These are phyloP conservation scores for Candida endomychidarum DNA, from an alignment of 805 yeast species.

Conservation along the genomic window DNA sequence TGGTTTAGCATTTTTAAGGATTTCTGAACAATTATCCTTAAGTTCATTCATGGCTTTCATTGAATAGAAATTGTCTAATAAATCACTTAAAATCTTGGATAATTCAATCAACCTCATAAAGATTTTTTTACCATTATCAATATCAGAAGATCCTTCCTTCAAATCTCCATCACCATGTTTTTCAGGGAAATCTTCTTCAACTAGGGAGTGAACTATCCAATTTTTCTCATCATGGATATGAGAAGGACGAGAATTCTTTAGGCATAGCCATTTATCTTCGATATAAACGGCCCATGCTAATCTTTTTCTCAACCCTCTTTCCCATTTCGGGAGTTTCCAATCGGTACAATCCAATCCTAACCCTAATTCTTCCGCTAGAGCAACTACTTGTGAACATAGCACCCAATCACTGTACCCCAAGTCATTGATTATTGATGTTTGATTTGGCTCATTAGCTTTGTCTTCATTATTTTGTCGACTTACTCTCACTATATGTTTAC, in stretches of 20 bases:
- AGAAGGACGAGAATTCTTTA: slow-evolving; percentile 81
- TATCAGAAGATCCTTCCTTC: slow-evolving; percentile 64
- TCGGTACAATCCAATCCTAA: slow-evolving; percentile 84
- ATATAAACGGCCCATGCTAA: slow-evolving; percentile 95
- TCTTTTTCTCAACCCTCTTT: slow-evolving; percentile 80
- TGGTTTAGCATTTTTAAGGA: slow-evolving; percentile 78
- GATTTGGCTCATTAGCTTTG: slow-evolving; percentile 5
- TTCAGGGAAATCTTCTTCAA: slow-evolving; percentile 79
- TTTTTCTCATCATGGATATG: slow-evolving; percentile 64
- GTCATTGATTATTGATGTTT: slow-evolving; percentile 23
- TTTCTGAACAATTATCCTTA: slow-evolving; percentile 56
- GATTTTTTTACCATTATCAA: slow-evolving; percentile 65
- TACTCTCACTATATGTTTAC: slow-evolving; percentile 41
- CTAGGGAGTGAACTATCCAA: slow-evolving; percentile 74
- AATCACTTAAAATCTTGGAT: slow-evolving; percentile 68
- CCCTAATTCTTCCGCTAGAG: slow-evolving; percentile 87
- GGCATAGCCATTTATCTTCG: slow-evolving; percentile 88
- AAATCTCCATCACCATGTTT: slow-evolving; percentile 53
- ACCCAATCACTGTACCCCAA: slow-evolving; percentile 74
- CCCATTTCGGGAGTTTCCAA: slow-evolving; percentile 97
- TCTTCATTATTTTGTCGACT: slow-evolving; percentile 11
- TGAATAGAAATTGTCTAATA: slow-evolving; percentile 69
- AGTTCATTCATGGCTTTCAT: slow-evolving; percentile 60
- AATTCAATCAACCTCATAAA: slow-evolving; percentile 68
- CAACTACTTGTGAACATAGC: slow-evolving; percentile 80